A percentile compares a stretch with the other conserved stretches of the same genome.
Conservation (phyloP, 257 asterid genomes). For the Solanum appendiculatum region DNA sequence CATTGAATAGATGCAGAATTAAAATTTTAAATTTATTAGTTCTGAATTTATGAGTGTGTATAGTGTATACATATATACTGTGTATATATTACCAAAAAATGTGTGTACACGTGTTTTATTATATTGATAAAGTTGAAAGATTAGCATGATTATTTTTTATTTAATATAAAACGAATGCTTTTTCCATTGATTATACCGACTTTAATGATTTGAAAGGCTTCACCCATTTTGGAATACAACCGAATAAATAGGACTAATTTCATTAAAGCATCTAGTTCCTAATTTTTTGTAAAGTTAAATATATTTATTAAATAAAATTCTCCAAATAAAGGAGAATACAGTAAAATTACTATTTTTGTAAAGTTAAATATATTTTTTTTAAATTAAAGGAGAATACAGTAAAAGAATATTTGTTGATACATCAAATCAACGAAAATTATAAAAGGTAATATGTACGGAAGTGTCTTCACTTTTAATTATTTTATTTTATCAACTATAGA, state of each 20-base stretch:
- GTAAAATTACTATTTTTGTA: not conserved
- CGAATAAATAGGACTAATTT: not conserved
- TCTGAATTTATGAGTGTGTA: too few relatives aligned
- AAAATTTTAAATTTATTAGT: not conserved
- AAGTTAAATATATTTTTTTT: not conserved
- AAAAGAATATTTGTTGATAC: not conserved
- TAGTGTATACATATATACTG: too few relatives aligned
- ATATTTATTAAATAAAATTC: too few relatives aligned
- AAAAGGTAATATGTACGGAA: not conserved
- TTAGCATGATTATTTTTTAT: not conserved
- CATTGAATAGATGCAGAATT: not conserved
- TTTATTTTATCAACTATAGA: not conserved
- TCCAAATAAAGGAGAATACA: not conserved
- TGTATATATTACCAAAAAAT: not conserved
- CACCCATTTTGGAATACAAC: not conserved
- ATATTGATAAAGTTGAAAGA: not conserved
- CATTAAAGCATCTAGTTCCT: not conserved
- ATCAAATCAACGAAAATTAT: not conserved
- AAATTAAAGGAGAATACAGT: not conserved
- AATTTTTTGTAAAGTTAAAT: not conserved
- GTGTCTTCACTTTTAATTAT: not conserved
- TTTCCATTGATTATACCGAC: not conserved
- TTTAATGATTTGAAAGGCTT: not conserved
- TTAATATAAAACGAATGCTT: not conserved
- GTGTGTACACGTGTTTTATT: not conserved